These are phyloP conservation scores for Pterocarpus santalinus DNA, from an alignment of 306 rosid genomes.

Conservation along the genomic window DNA sequence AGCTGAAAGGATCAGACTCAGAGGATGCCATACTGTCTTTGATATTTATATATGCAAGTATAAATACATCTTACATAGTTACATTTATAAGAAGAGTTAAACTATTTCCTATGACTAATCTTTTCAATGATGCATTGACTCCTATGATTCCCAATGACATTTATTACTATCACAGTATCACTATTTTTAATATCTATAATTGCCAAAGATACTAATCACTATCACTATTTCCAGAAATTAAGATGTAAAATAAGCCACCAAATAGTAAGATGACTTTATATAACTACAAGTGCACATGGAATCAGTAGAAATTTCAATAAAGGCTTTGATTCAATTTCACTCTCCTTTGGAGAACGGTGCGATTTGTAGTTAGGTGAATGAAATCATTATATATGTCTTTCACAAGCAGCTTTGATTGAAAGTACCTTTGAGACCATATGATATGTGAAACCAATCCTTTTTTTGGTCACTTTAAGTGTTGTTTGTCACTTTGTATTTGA, in stretches of 20 bases:
- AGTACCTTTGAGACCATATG: no score
- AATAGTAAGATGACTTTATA: no score
- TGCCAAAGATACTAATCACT: not conserved
- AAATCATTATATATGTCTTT: no score
- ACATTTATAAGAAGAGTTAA: not conserved
- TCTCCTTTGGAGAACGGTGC: not conserved
- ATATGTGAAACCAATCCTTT: not conserved
- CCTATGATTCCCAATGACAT: not conserved
- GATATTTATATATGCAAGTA: no score
- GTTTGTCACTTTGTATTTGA: not conserved
- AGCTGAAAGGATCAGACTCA: no score
- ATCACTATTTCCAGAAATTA: no score
- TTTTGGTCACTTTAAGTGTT: not conserved
- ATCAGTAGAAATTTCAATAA: not conserved
- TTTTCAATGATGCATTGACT: not conserved
- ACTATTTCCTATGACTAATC: not conserved
- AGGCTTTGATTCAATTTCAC: not conserved
- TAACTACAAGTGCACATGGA: not conserved
- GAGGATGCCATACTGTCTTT: no score
- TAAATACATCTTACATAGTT: not conserved
- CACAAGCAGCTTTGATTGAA: no score
- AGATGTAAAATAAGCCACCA: no score
- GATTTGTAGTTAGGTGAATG: not conserved
- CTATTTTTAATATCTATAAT: not conserved
- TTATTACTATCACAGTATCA: not conserved